Evolutionary conservation across 169 alveolate species (phyloP), one percentile per base, ranked within the genome.

Genomic region (Amoebophrya sp.): DNA sequence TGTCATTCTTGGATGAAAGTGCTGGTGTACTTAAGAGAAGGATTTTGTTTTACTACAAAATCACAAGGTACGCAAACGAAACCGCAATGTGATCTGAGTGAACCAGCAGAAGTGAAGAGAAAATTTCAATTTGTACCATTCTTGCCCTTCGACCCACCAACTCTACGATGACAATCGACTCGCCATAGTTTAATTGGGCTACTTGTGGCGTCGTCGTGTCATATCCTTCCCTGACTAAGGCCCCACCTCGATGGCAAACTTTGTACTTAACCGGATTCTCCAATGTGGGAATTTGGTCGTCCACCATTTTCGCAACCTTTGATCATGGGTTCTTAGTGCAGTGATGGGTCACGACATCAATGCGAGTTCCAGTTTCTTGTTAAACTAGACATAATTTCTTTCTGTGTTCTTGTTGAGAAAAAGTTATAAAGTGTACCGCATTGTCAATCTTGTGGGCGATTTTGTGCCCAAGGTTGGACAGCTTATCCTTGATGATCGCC

Each of bases 361-460:
- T n/a, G n/a, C n/a, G n/a, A n/a, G n/a, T n/a, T n/a, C n/a, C n/a
- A n/a, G n/a, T n/a, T n/a, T n/a, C n/a, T n/a, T n/a, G n/a, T n/a
- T n/a, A n/a, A n/a, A n/a, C n/a, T n/a, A n/a, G n/a, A n/a, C n/a
- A n/a, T n/a, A n/a, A n/a, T n/a, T n/a, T n/a, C n/a, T n/a, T n/a
- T n/a, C n/a, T n/a, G n/a, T n/a, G n/a, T n/a, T n/a, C n/a, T n/a
- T n/a, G n/a, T n/a, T n/a, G n/a, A n/a, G n/a, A n/a, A n/a, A n/a
- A n/a, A n/a, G n/a, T n/a, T n/a, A n/a, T n/a, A n/a, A n/a, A n/a
- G n/a, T n/a, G 6, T 18, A 65, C 83, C 83, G 83, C 83, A 65
- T 65, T 29, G 83, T 65, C 83, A 36, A 65, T 65, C n/a, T 65
- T 65, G 83, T 65, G 83, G 83, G n/a, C 33, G 83, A 65, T 65